These are phyloP conservation scores for Blastocystis hominis DNA, from an alignment of 352 stramenopile species.

Conservation along the genomic window DNA sequence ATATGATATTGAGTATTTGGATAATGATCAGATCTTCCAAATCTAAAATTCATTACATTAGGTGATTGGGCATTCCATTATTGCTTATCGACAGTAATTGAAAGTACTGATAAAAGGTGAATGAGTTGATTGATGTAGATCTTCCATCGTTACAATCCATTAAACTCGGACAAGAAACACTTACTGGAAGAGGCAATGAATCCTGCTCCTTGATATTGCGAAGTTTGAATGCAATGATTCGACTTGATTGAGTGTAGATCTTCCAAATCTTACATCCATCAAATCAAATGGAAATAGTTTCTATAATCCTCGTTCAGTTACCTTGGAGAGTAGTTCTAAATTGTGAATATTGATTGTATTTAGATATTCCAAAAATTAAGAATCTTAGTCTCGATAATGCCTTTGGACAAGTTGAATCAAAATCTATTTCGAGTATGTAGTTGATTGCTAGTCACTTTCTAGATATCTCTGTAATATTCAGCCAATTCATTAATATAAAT, in stretches of 20 bases:
- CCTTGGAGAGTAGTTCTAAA: neutral
- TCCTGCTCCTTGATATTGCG: neutral
- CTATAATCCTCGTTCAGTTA: neutral
- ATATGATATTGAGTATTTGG: too few species aligned
- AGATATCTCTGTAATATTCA: neutral
- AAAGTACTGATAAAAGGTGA: too few species aligned
- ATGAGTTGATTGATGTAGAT: too few species aligned
- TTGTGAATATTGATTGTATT: neutral
- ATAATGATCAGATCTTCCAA: too few species aligned
- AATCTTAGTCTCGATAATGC: neutral
- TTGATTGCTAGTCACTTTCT: neutral
- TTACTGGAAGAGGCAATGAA: neutral
- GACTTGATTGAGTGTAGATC: too few species aligned
- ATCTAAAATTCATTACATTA: too few species aligned
- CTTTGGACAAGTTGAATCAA: neutral
- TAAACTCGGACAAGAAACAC: neutral
- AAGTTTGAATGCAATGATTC: neutral
- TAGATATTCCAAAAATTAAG: neutral
- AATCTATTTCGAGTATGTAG: neutral
- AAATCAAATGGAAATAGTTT: neutral
- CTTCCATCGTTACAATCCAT: neutral
- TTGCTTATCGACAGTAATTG: too few species aligned
- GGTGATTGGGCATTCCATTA: too few species aligned
- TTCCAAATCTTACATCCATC: neutral
- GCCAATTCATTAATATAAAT: neutral